These are phyloP conservation scores for Candida ponderosae DNA, from an alignment of 805 yeast species.

Conservation along the genomic window DNA sequence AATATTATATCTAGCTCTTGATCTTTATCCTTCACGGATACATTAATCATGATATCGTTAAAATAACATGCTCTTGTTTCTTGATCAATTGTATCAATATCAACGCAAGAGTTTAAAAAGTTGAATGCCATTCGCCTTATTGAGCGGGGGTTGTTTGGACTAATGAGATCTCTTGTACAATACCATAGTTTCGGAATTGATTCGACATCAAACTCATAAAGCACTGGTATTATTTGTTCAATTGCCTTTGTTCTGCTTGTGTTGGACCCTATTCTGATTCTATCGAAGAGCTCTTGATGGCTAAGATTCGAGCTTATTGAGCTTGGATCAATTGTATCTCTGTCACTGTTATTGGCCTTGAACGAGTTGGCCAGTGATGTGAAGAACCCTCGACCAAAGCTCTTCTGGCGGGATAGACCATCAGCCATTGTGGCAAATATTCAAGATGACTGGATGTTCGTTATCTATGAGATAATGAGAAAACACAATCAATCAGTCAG, in stretches of 20 bases:
- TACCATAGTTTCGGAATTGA: slow-evolving; percentile 75
- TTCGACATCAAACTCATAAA: slow-evolving; percentile 45
- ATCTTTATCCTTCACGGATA: slow-evolving; percentile 28
- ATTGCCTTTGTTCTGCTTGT: slow-evolving; percentile 43
- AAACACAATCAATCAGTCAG: too few species aligned
- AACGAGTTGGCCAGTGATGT: slow-evolving; percentile 18
- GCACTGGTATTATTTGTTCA: slow-evolving; percentile 36
- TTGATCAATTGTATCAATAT: slow-evolving; percentile 37
- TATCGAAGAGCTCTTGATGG: slow-evolving; percentile 30
- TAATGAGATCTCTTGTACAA: slow-evolving; percentile 47
- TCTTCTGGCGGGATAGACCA: neutral
- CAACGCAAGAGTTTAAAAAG: slow-evolving; percentile 49
- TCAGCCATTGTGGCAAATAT: neutral
- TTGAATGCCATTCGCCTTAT: slow-evolving; percentile 42
- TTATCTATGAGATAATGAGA: too few species aligned
- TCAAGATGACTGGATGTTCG: too few species aligned
- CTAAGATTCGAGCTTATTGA: slow-evolving; percentile 37
- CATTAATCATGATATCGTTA: slow-evolving; percentile 42
- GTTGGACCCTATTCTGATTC: slow-evolving; percentile 28
- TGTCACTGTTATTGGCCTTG: slow-evolving; percentile 17
- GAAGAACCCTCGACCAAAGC: slow-evolving; percentile 15
- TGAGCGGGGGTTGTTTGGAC: slow-evolving; percentile 21
- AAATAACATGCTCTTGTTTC: slow-evolving; percentile 49
- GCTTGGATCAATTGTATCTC: slow-evolving; percentile 28
- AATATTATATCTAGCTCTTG: slow-evolving; percentile 46